Base-by-base conservation (phyloP, 2,329 filamentous ascomycete species). In the Penicillium vulpinum region DNA sequence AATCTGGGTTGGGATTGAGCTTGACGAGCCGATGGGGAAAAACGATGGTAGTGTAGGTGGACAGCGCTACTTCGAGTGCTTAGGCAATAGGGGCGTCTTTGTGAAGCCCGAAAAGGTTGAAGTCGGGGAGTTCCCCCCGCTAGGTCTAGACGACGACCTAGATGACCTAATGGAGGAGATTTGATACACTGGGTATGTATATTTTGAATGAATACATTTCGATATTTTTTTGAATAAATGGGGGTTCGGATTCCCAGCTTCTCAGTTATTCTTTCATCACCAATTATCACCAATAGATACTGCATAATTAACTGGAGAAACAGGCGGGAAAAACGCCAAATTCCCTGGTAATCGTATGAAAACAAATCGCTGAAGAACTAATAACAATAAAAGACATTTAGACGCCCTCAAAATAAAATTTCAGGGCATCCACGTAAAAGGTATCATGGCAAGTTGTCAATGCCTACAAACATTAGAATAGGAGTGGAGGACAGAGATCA, bases 21-120 rank as follows among this genome's bases (percentile, higher is more conserved):
- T 88, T 38, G 85, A 88, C 67, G 85, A 88, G 70, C 85, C 85
- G 2, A 83, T 81, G 9, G 85, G 85, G 26, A 86, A 86, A 75
- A 88, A 88, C 66, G 83, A 88, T 64, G 85, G 85, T 5, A 79
- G 74, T 38, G 73, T 80, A 3, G 76, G 75, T 55, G 78, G 78
- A 16, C 72, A 75, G 62, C 76, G 79, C 53, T 86, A 87, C 70
- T 88, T 88, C 58, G 67, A 71, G 22, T 80, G 83, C 58, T 80
- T 79, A 39, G 75, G 72, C 41, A 78, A 79, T 21, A 82, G 81
- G 36, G 85, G 85, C 15, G 82, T 84, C 11, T 86, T 88, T 67
- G 83, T 86, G 1, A 79, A 85, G 61, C 81, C 85, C 11, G 85
- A 87, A 66, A 81, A 85, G 62, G 79, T 87, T 13, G 81, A 87